Conservation (phyloP, 148 eudicot genomes). For the Rhododendron henanense region DNA sequence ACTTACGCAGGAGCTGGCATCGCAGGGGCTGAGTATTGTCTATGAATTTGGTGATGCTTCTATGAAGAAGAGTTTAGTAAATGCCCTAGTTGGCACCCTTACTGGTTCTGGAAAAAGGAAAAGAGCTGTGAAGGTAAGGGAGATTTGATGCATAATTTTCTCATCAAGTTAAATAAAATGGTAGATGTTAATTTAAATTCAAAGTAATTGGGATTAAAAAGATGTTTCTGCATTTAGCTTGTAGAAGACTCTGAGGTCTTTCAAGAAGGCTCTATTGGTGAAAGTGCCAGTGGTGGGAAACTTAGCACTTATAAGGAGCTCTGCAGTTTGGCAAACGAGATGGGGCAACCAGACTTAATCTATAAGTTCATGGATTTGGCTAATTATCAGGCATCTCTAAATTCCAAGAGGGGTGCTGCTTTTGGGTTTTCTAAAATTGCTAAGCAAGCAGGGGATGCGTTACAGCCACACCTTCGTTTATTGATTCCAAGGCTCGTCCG, state of each 20-base stretch:
- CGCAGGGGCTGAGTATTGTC: constrained; percentile 96
- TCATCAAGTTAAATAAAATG: background rate
- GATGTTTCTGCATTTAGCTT: constrained; percentile 42
- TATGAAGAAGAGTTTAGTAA: constrained; percentile 83
- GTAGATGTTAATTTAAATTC: background rate
- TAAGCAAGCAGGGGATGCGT: constrained; percentile 94
- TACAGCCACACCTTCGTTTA: constrained; percentile 64
- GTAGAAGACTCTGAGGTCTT: constrained; percentile 92
- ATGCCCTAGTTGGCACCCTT: constrained; percentile 88
- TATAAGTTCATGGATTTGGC: constrained; percentile 98
- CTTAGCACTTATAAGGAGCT: constrained; percentile 93
- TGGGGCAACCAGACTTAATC: constrained; percentile 96
- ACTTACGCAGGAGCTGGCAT: constrained; percentile 92
- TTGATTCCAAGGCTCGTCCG: constrained; percentile 93
- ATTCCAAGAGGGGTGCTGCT: constrained; percentile 97
- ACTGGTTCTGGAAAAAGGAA: constrained; percentile 98
- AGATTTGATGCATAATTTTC: background rate
- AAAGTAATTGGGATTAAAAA: background rate
- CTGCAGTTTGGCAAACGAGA: constrained; percentile 90
- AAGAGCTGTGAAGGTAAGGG: constrained; percentile 82
- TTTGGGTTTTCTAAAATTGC: constrained; percentile 98
- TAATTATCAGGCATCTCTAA: constrained; percentile 89
- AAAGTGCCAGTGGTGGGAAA: constrained; percentile 83
- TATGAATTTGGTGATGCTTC: constrained; percentile 86
- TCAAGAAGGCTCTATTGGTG: constrained; percentile 86